These are phyloP conservation scores for Fusarium nygamai DNA, from an alignment of 2,329 filamentous ascomycete species.

Conservation along the genomic window DNA sequence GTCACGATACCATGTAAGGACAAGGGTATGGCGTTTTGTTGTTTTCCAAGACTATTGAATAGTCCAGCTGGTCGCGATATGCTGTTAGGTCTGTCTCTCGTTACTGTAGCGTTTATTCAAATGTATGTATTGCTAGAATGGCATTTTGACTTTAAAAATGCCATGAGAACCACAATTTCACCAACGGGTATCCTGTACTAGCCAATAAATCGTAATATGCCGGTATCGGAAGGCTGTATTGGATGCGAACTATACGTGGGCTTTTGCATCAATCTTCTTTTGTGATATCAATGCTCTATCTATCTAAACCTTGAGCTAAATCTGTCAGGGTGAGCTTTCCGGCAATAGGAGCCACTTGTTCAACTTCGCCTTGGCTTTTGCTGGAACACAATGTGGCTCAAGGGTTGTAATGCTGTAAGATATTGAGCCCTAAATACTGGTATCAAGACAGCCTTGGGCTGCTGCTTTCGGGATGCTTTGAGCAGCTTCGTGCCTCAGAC, in stretches of 20 bases:
- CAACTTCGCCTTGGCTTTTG: background rate
- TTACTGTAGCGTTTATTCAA: conserved; percentile 6
- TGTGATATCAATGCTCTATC: conserved; percentile 11
- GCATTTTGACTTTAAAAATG: background rate
- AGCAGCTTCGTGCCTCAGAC: conserved; percentile 4
- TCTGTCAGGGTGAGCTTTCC: background rate
- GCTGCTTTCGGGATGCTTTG: background rate
- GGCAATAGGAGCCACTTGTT: background rate
- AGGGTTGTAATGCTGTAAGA: background rate
- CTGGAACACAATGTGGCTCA: background rate
- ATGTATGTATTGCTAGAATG: background rate
- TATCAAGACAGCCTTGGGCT: background rate
- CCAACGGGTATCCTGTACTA: background rate
- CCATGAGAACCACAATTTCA: background rate
- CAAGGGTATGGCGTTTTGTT: conserved; percentile 21
- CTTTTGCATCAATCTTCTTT: conserved; percentile 10
- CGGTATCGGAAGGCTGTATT: background rate
- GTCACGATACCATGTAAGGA: conserved; percentile 26
- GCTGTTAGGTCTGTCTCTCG: conserved; percentile 17
- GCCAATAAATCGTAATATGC: background rate
- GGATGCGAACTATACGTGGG: background rate
- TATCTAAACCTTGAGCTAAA: conserved; percentile 1
- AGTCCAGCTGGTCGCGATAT: background rate
- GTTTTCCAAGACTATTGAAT: background rate
- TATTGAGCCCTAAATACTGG: background rate